A percentile compares a stretch with the other conserved stretches of the same genome.
phyloP scores from a whole-genome alignment of 78 protist species.

The Planoprotostelium fungivorum region DNA sequence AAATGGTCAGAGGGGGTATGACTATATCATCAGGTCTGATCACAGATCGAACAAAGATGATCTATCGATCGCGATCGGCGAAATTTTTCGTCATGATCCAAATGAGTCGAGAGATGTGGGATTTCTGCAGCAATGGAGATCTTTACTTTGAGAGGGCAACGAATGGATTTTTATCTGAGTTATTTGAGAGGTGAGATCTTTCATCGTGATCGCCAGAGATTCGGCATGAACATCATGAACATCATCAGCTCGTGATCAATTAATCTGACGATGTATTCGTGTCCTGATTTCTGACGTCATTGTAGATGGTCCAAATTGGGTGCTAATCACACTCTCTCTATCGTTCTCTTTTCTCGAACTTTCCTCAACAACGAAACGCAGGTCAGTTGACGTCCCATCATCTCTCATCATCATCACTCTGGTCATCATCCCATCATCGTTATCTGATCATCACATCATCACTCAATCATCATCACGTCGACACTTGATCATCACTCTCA shows the following conservation, averaged over 20 bases:
- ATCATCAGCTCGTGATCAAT: too few species aligned
- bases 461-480: too few species aligned
- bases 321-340: constrained; percentile 53
- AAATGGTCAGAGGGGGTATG: constrained; percentile 44
- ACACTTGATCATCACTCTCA: neutral
- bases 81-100: constrained; percentile 61
- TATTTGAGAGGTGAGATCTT: constrained; percentile 40
- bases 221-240: too few species aligned
- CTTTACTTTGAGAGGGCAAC: constrained; percentile 64
- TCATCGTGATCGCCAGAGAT: too few species aligned
- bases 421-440: neutral
- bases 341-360: constrained; percentile 61
- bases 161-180: constrained; percentile 53
- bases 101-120: constrained; percentile 79
- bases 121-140: constrained; percentile 63
- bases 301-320: constrained; percentile 59
- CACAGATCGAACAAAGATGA: constrained; percentile 61
- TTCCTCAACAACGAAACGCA: constrained; percentile 16
- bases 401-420: neutral
- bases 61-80: constrained; percentile 74
- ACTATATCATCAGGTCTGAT: constrained; percentile 53
- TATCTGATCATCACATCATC: too few species aligned
- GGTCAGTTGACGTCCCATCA: neutral
- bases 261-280: too few species aligned
- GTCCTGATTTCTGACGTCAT: too few species aligned